These are phyloP conservation scores for Nitzschia sp. DNA, from an alignment of 108 stramenopile species.

Conservation along the genomic window DNA sequence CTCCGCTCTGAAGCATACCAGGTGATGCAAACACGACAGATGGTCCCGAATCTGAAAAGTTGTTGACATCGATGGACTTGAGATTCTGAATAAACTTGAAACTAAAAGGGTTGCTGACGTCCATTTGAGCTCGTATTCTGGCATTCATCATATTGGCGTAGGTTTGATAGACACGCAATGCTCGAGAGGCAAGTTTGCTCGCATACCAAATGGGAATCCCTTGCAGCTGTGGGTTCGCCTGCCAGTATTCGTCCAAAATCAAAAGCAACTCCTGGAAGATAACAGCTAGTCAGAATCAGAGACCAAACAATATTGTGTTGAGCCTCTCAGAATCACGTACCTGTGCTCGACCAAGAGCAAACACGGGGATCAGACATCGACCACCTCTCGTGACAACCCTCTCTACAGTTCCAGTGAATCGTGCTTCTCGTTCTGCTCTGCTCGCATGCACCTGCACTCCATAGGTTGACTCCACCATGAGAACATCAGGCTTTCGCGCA, in stretches of 20 bases:
- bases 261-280: constrained; percentile 82
- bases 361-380: constrained; percentile 94
- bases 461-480: constrained; percentile 96
- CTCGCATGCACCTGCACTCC: constrained; percentile 93
- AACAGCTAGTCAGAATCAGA: not conserved
- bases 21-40: constrained; percentile 96
- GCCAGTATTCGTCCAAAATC: constrained; percentile 98
- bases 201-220: constrained; percentile 95
- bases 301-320: not conserved
- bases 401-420: constrained; percentile 90
- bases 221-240: constrained; percentile 92
- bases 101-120: constrained; percentile 91
- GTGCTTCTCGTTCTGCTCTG: constrained; percentile 89
- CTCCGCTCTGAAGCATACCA: constrained; percentile 97
- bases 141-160: constrained; percentile 99
- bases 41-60: constrained; percentile 88
- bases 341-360: constrained; percentile 95
- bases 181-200: constrained; percentile 87
- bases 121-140: constrained; percentile 90
- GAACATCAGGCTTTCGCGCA: constrained; percentile 83
- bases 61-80: constrained; percentile 86
- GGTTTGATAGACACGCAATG: constrained; percentile 96
- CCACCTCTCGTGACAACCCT: constrained; percentile 88
- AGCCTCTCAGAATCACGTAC: constrained; percentile 10
- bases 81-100: constrained; percentile 88